These are phyloP conservation scores for Hypoxylon lienhwacheense DNA, from an alignment of 495 filamentous ascomycete genomes.

Conservation along the genomic window DNA sequence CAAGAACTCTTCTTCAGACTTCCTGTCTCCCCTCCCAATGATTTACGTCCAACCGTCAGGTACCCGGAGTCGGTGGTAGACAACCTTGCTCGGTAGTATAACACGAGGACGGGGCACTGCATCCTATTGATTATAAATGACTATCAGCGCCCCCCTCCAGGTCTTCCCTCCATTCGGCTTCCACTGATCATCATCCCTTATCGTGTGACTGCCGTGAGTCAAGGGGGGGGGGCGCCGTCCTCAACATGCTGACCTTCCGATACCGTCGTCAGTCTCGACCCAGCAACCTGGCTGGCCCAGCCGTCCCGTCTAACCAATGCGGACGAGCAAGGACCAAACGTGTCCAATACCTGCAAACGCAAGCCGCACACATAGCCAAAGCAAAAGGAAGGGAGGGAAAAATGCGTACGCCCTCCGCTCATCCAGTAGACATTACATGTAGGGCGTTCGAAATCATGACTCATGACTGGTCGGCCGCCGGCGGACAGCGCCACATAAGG, in stretches of 20 bases:
- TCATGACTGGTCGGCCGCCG: conserved; percentile 8
- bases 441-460: too few relatives aligned
- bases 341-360: conserved; percentile 32
- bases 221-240: neutral
- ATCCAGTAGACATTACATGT: conserved; percentile 9
- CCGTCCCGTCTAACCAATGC: conserved; percentile 22
- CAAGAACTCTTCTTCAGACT: too few relatives aligned
- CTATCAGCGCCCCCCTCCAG: conserved; percentile 28
- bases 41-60: conserved; percentile 21
- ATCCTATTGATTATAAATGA: conserved; percentile 23
- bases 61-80: conserved; percentile 25
- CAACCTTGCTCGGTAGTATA: conserved; percentile 18
- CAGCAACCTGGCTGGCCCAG: conserved; percentile 24
- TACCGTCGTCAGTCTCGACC: conserved; percentile 24
- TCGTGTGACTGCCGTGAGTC: conserved; percentile 27
- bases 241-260: conserved; percentile 29
- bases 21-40: too few relatives aligned
- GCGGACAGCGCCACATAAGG: conserved; percentile 31
- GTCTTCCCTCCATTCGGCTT: conserved; percentile 27
- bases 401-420: conserved; percentile 13
- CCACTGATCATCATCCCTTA: conserved; percentile 27
- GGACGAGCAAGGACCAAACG: conserved; percentile 26
- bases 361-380: conserved; percentile 7
- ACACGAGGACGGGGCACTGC: conserved; percentile 1
- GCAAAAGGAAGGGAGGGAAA: too few relatives aligned